Evolutionary conservation across 2,329 filamentous ascomycete species (phyloP), one percentile per base, ranked within the genome.

Genomic region (Rhinocladiella mackenziei): DNA sequence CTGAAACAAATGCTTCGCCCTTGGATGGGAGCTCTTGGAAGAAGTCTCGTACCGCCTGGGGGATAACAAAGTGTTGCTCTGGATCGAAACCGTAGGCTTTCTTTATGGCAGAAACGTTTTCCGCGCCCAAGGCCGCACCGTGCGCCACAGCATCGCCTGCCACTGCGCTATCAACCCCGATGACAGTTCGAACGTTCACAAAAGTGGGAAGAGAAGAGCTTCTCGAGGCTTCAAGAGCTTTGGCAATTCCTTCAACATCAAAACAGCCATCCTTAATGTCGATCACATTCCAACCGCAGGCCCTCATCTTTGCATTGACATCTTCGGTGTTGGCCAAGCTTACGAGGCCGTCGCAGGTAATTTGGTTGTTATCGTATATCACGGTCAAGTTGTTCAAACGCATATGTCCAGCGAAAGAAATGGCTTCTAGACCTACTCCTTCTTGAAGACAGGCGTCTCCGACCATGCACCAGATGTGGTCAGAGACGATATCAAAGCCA

Each of bases 341-440:
- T 2, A 78, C 69, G 2, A 68, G 70, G 1, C 77, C 77, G 45
- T 80, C 77, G 54, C 76, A 80, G 4, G 76, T 79, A 35, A 80
- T 65, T 54, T 77, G 72, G 58, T 80, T 80, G 60, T 81, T 80
- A 52, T 80, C 77, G 51, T 80, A 80, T 34, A 79, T 73, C 18
- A 80, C 60, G 3, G 70, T 71, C 1, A 81, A 61, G 57, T 80
- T 80, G 61, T 75, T 72, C 7, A 81, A 64, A 50, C 66, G 69
- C 58, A 70, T 68, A 57, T 79, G 75, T 1, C 76, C 77, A 4
- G 76, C 76, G 4, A 78, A 68, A 3, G 71, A 71, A 35, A 81
- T 71, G 0, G 77, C 72, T 57, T 81, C 78, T 2, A 78, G 63
- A 0, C 66, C 71, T 1, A 80, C 75, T 19, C 77, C 77, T 58